Percentiles rank a stretch among this genome's conserved stretches.
Evolutionary conservation across 192 early-diverging fungal species (phyloP).

Genomic region (Coemansia sp.): DNA sequence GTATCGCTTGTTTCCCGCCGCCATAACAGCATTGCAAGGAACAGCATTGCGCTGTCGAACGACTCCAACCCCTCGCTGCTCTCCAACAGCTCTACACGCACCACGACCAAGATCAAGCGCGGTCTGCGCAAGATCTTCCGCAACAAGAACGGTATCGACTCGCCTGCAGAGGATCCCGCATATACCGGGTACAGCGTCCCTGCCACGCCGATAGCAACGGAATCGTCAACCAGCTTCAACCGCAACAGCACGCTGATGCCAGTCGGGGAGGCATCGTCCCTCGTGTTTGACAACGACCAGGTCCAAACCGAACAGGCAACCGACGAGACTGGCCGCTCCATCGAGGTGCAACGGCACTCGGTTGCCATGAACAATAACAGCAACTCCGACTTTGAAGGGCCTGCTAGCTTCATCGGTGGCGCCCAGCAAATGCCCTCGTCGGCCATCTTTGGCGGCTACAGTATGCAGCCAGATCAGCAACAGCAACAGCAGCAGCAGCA

Average conservation of each 20-base stretch:
- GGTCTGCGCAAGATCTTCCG: slow-evolving; percentile 52
- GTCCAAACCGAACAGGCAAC: slow-evolving; percentile 22
- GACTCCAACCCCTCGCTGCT: slow-evolving; percentile 41
- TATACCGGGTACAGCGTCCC: slow-evolving; percentile 24
- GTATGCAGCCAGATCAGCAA: not conserved
- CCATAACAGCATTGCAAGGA: slow-evolving; percentile 12
- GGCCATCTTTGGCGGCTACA: not conserved
- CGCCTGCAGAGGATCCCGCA: slow-evolving; percentile 28
- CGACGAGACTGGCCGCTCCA: slow-evolving; percentile 29
- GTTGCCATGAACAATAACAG: not conserved
- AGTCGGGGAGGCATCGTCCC: slow-evolving; percentile 15
- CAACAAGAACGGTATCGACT: slow-evolving; percentile 30
- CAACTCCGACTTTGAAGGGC: slow-evolving; percentile 1
- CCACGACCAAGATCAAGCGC: slow-evolving; percentile 36
- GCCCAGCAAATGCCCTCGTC: slow-evolving; percentile 1
- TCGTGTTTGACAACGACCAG: slow-evolving; percentile 20
- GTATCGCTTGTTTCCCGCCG: slow-evolving; percentile 22
- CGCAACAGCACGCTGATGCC: slow-evolving; percentile 7
- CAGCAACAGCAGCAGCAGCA: not conserved
- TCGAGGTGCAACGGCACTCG: slow-evolving; percentile 39
- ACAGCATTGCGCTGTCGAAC: slow-evolving; percentile 17
- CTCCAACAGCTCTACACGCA: slow-evolving; percentile 27
- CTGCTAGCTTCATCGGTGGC: not conserved
- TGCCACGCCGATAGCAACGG: slow-evolving; percentile 1
- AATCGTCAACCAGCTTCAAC: slow-evolving; percentile 1